These are phyloP conservation scores for Aphanomyces astaci DNA, from an alignment of 352 stramenopile species.

Conservation along the genomic window DNA sequence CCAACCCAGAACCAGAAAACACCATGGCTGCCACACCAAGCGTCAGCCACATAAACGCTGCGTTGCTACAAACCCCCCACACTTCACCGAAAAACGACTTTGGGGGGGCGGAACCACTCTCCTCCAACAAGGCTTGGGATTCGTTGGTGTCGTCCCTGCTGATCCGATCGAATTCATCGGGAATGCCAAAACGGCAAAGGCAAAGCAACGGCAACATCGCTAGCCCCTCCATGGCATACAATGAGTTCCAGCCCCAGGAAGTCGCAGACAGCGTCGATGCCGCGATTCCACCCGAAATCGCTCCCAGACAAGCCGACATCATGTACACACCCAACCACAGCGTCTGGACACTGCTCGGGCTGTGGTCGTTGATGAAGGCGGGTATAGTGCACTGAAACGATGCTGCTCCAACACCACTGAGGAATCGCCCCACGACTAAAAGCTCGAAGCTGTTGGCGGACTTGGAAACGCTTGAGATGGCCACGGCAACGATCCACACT, in stretches of 20 bases:
- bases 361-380: constrained; percentile 60
- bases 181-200: neutral
- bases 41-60: neutral
- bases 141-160: neutral
- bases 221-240: constrained; percentile 29
- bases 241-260: constrained; percentile 26
- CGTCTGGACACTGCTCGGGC: constrained; percentile 27
- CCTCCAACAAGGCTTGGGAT: too few species aligned
- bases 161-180: neutral
- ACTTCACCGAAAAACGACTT: neutral
- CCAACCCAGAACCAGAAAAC: constrained; percentile 78
- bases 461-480: constrained; percentile 37
- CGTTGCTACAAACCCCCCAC: neutral
- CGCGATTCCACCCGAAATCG: neutral
- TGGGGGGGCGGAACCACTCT: neutral
- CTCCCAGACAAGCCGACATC: neutral
- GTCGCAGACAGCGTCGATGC: neutral
- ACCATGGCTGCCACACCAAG: constrained; percentile 79
- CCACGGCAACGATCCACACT: constrained; percentile 44
- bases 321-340: constrained; percentile 46
- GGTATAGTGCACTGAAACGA: constrained; percentile 49
- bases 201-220: neutral
- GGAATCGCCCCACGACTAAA: constrained; percentile 41
- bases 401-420: constrained; percentile 54
- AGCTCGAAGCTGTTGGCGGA: constrained; percentile 37